These are phyloP conservation scores for Pythium apleroticum DNA, from an alignment of 352 stramenopile species.

Conservation along the genomic window DNA sequence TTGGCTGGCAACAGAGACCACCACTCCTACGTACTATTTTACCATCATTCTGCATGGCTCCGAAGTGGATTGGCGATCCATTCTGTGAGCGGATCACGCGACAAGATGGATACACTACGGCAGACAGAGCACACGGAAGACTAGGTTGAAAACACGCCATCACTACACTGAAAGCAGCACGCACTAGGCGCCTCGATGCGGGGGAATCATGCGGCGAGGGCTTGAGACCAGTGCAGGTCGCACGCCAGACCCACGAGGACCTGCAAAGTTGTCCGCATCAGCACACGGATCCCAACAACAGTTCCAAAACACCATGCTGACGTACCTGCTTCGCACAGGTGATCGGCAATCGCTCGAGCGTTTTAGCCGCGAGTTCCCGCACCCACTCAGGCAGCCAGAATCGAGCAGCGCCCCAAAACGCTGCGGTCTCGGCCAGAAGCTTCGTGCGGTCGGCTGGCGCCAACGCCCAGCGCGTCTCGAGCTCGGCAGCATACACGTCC, in stretches of 20 bases:
- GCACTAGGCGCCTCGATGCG: not conserved
- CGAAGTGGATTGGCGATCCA: not conserved
- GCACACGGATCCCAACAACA: too few relatives aligned
- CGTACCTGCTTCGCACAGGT: not conserved
- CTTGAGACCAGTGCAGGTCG: not conserved
- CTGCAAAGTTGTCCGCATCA: too few relatives aligned
- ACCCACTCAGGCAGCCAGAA: slow-evolving; percentile 9
- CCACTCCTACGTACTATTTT: slow-evolving; percentile 8
- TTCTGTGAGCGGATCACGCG: not conserved
- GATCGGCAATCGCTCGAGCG: not conserved
- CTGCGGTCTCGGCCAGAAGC: not conserved
- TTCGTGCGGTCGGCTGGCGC: not conserved
- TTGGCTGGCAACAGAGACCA: slow-evolving; percentile 16
- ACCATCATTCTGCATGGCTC: slow-evolving; percentile 14
- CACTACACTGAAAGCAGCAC: not conserved
- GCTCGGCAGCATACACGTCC: not conserved
- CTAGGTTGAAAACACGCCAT: too few relatives aligned
- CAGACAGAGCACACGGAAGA: not conserved
- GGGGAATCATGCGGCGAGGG: not conserved
- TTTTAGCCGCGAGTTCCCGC: not conserved
- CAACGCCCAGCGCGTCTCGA: not conserved
- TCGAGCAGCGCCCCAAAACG: slow-evolving; percentile 1
- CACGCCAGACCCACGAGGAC: not conserved
- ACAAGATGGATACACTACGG: not conserved
- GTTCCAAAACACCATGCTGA: too few relatives aligned